A percentile compares a stretch with the other conserved stretches of the same genome.
Evolutionary conservation across 805 yeast species (phyloP).

Genomic region (Candida caryicola): DNA sequence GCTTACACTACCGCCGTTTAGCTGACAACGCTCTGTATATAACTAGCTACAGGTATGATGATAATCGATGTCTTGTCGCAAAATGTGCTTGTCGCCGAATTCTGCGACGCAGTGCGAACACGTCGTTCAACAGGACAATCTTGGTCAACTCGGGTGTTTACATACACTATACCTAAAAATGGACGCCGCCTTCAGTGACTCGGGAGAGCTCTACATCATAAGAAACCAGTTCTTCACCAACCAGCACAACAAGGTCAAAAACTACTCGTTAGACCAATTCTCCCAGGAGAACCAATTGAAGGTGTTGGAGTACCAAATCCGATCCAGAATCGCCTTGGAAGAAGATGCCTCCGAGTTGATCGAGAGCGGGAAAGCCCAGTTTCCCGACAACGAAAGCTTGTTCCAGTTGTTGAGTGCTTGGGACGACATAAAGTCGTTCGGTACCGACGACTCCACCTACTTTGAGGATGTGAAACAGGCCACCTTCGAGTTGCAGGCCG

Average conservation of each 20-base stretch:
- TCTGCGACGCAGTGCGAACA: too few species aligned
- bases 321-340: conserved; percentile 36
- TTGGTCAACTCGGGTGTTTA: too few species aligned
- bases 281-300: conserved; percentile 35
- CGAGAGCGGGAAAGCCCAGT: conserved; percentile 31
- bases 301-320: conserved; percentile 39
- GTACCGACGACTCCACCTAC: conserved; percentile 42
- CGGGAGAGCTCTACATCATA: conserved; percentile 52
- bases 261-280: conserved; percentile 37
- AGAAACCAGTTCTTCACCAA: conserved; percentile 63
- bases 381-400: conserved; percentile 33
- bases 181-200: conserved; percentile 37
- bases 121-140: too few species aligned
- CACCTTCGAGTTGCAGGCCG: conserved; percentile 39
- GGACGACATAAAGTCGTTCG: conserved; percentile 42
- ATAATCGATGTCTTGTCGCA: too few species aligned
- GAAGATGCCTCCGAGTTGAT: conserved; percentile 40
- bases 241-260: conserved; percentile 46
- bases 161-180: conserved; percentile 16
- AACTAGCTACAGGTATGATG: not conserved
- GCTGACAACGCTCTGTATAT: too few species aligned
- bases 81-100: too few species aligned
- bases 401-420: conserved; percentile 41
- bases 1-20: too few species aligned
- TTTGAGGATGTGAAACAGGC: conserved; percentile 38